Evolutionary conservation across 805 yeast genomes (phyloP).

Genomic region (Candida chauliodis): DNA sequence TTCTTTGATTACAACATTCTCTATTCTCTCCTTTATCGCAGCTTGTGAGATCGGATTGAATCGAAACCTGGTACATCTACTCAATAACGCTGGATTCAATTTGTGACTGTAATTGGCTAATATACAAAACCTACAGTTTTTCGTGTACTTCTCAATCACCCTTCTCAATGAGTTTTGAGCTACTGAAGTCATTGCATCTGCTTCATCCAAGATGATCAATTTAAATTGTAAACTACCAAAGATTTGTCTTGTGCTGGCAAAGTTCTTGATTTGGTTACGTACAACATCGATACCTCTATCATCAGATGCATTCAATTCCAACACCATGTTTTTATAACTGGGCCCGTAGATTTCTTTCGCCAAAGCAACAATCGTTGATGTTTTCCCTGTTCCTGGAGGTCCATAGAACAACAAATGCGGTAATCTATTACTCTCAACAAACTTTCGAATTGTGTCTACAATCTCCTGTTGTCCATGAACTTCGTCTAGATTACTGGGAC

Average conservation of each 20-base stretch:
- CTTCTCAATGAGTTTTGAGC: constrained; percentile 83
- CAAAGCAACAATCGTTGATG: constrained; percentile 81
- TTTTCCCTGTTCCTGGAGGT: constrained; percentile 92
- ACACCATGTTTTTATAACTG: constrained; percentile 79
- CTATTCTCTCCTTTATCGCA: constrained; percentile 67
- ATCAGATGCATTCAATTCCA: constrained; percentile 94
- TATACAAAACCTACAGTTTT: constrained; percentile 92
- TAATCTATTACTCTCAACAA: constrained; percentile 74
- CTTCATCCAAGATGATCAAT: constrained; percentile 89
- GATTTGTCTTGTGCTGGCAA: constrained; percentile 94
- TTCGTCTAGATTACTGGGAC: constrained; percentile 81
- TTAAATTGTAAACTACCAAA: constrained; percentile 72
- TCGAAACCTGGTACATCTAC: constrained; percentile 93
- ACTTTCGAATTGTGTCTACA: constrained; percentile 78
- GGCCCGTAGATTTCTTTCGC: constrained; percentile 82
- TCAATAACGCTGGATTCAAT: constrained; percentile 87
- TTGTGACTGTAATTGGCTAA: constrained; percentile 95
- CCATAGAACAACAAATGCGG: constrained; percentile 94
- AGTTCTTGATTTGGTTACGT: constrained; percentile 94
- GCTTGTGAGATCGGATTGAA: constrained; percentile 73
- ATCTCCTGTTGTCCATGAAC: constrained; percentile 90
- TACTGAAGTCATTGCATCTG: constrained; percentile 88
- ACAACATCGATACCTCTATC: constrained; percentile 98
- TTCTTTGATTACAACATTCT: constrained; percentile 68
- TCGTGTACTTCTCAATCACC: constrained; percentile 87